Evolutionary conservation across 2,329 filamentous ascomycete species (phyloP).

Genomic region (Ascochyta fabae): DNA sequence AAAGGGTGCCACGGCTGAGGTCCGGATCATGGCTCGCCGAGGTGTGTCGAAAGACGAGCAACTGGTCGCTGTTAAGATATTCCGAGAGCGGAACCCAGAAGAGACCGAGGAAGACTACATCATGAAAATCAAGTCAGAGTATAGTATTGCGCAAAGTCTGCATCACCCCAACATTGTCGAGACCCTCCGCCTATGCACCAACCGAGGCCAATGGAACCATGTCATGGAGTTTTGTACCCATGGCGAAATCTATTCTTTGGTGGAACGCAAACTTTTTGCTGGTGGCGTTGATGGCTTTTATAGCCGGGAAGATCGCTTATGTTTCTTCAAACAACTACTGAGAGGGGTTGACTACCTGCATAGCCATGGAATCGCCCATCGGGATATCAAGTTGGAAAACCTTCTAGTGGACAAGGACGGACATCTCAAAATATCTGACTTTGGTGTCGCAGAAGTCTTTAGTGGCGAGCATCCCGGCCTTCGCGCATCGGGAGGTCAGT

Average conservation of each 20-base stretch:
- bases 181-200: constrained; percentile 75
- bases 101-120: constrained; percentile 79
- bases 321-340: constrained; percentile 88
- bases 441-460: constrained; percentile 88
- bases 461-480: constrained; percentile 80
- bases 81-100: constrained; percentile 72
- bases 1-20: constrained; percentile 82
- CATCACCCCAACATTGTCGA: constrained; percentile 88
- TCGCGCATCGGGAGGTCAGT: constrained; percentile 73
- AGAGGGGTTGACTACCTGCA: constrained; percentile 85
- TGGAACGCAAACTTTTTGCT: constrained; percentile 64
- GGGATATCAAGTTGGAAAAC: constrained; percentile 91
- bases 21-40: constrained; percentile 80
- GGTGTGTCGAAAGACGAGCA: constrained; percentile 64
- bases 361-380: constrained; percentile 82
- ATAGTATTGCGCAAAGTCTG: constrained; percentile 82
- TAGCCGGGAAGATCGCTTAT: constrained; percentile 71
- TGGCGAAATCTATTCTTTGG: constrained; percentile 79
- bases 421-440: constrained; percentile 89
- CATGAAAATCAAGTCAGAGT: constrained; percentile 91
- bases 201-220: constrained; percentile 81
- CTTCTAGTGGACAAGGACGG: constrained; percentile 79
- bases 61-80: constrained; percentile 86
- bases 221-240: constrained; percentile 92
- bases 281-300: constrained; percentile 62